Evolutionary conservation across 257 asterid species (phyloP), one percentile per base, ranked within the genome.

Genomic region (Nicotiana benthamiana): DNA sequence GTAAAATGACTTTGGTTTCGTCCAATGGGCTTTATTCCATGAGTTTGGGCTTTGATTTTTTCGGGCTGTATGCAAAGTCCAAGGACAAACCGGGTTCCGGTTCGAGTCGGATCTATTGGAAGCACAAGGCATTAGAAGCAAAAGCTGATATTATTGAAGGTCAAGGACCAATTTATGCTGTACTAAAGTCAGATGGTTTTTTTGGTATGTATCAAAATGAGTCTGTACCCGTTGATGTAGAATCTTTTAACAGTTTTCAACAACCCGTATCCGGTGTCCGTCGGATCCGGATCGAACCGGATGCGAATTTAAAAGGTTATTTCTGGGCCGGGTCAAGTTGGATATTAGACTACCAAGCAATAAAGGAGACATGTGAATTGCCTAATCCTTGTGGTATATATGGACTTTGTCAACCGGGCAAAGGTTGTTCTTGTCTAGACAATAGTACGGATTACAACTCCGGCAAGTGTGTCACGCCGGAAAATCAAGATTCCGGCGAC

Each of bases 311-410:
- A 0, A 92, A 89, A 62, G 99, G 91, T 0, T 95, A 92, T 68
- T 95, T 88, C 85, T 95, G 99, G 99, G 83, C 90, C 84, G 99
- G 99, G 85, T 86, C 96, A 36, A 75, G 54, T 40, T 95, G 99
- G 99, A 4, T 72, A 1, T 6, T 89, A 51, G 99, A 95, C 57
- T 95, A 92, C 63, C 83, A 86, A 66, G 92, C 90, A 6, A 91
- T 95, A 72, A 28, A 91, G 83, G 95, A 89, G 20, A 72, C 86
- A 5, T 95, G 99, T 46, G 91, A 95, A 1, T 79, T 95, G 24
- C 99, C 99, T 1, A 89, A 87, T 43, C 20, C 89, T 0, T 95
- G 99, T 80, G 99, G 99, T 67, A 60, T 92, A 0, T 95, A 91
- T 83, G 93, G 97, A 1, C 79, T 95, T 2, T 95, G 99, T 80